Conservation (phyloP, 768 basidiomycete genomes). For the Daedalea quercina region DNA sequence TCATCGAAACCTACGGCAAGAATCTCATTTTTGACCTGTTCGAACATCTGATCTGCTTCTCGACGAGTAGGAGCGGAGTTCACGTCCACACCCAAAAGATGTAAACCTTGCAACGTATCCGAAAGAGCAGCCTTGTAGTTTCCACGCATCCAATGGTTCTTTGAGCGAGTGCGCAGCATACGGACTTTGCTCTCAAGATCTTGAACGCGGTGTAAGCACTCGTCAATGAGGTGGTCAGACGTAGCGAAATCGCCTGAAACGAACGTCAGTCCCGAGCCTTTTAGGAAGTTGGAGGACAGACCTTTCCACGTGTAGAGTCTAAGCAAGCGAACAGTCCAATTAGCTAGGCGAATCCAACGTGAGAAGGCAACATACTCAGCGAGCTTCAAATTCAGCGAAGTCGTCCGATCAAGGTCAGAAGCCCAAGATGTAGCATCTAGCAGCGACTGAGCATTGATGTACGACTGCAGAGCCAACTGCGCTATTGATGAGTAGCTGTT, state of each 20-base stretch:
- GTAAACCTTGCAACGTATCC: slow-evolving; percentile 54
- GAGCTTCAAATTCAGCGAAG: slow-evolving; percentile 47
- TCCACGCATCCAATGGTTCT: slow-evolving; percentile 57
- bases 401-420: slow-evolving; percentile 39
- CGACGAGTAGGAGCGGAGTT: slow-evolving; percentile 43
- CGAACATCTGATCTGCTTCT: slow-evolving; percentile 60
- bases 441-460: slow-evolving; percentile 50
- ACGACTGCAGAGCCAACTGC: slow-evolving; percentile 58
- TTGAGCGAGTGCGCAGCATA: slow-evolving; percentile 51
- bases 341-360: background rate
- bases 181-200: slow-evolving; percentile 49
- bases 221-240: slow-evolving; percentile 46
- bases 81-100: slow-evolving; percentile 55
- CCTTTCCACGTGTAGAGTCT: slow-evolving; percentile 67
- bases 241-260: slow-evolving; percentile 42
- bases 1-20: slow-evolving; percentile 63
- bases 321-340: background rate
- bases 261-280: background rate
- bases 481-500: background rate
- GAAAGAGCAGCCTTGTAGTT: slow-evolving; percentile 49
- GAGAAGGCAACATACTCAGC: slow-evolving; percentile 44
- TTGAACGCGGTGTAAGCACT: slow-evolving; percentile 44
- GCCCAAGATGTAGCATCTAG: slow-evolving; percentile 50
- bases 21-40: slow-evolving; percentile 65
- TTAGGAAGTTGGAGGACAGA: slow-evolving; percentile 9